Evolutionary conservation across 306 rosid genomes (phyloP), one percentile per base, ranked within the genome.

Genomic region (Malus asiatica): DNA sequence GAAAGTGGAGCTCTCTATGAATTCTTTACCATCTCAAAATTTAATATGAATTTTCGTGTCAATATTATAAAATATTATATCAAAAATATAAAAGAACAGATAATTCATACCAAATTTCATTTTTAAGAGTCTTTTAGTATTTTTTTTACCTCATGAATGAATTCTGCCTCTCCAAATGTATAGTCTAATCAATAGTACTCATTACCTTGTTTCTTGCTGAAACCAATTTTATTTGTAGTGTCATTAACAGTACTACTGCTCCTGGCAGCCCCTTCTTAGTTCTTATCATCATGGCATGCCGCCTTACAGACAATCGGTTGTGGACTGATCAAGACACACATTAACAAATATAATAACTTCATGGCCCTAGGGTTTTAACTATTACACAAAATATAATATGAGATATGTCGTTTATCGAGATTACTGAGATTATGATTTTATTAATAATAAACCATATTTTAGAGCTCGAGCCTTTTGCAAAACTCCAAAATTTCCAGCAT

Each of bases 401-500:
- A 45, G 46, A 45, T 19, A 44, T 51, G 16, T 46, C 57, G 25
- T 65, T 22, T 65, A 65, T 51, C 35, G 80, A 75, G 33, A 35
- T n/a, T 14, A 55, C 66, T 57, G 76, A 53, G 73, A 70, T 70
- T 29, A 23, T 74, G 75, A 30, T 46, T 33, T 55, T 45, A 45
- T n/a, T 30, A 75, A 75, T 45, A 42, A 66, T 13, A 76, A 38
- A 57, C 30, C 35, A 62, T 51, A 44, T 64, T 70, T 63, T 19
- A 52, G 55, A 63, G 35, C 62, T 63, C 38, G 20, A 76, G 62
- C 57, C 72, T 14, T 45, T 72, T 12, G 51, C 63, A 78, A 74
- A 74, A 70, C 66, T 70, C 79, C 83, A 74, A 78, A 74, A 25
- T 59, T 81, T 77, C 73, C 78, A 66, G 74, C 78, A 58, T 72